Evolutionary conservation across 352 stramenopile species (phyloP).

Genomic region (Saprolegnia diclina): DNA sequence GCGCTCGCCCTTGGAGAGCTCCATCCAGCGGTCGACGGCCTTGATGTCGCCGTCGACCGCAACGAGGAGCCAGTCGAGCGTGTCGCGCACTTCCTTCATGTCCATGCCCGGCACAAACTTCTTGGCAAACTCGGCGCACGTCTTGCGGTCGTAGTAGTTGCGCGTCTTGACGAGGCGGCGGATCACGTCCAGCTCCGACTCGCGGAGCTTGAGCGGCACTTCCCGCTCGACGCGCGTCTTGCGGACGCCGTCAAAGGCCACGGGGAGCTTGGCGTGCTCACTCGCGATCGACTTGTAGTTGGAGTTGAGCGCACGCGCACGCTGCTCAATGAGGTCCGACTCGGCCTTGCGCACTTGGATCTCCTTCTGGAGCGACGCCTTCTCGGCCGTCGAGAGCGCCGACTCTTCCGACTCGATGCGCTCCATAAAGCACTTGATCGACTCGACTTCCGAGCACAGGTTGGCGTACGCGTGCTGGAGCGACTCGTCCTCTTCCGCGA

Average conservation of each 20-base stretch:
- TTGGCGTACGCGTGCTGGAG: slow-evolving; percentile 76
- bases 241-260: slow-evolving; percentile 77
- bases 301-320: slow-evolving; percentile 68
- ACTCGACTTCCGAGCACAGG: slow-evolving; percentile 79
- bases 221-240: slow-evolving; percentile 69
- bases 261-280: slow-evolving; percentile 79
- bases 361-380: slow-evolving; percentile 81
- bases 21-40: slow-evolving; percentile 79
- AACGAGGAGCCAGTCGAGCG: slow-evolving; percentile 79
- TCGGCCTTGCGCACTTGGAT: slow-evolving; percentile 73
- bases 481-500: slow-evolving; percentile 80
- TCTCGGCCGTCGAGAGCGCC: slow-evolving; percentile 72
- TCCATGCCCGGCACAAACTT: slow-evolving; percentile 73
- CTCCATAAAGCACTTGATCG: slow-evolving; percentile 85
- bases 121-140: slow-evolving; percentile 70
- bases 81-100: slow-evolving; percentile 77
- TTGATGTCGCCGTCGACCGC: slow-evolving; percentile 77
- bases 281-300: slow-evolving; percentile 86
- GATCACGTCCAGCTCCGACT: slow-evolving; percentile 66
- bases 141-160: slow-evolving; percentile 86
- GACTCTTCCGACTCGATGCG: slow-evolving; percentile 86
- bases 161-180: slow-evolving; percentile 78
- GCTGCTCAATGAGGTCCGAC: slow-evolving; percentile 77
- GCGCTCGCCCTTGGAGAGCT: slow-evolving; percentile 76
- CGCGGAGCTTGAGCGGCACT: slow-evolving; percentile 54